Evolutionary conservation across 176 grass and related monocot species (phyloP), one percentile per base, ranked within the genome.

Genomic region (Aechmea fasciata): DNA sequence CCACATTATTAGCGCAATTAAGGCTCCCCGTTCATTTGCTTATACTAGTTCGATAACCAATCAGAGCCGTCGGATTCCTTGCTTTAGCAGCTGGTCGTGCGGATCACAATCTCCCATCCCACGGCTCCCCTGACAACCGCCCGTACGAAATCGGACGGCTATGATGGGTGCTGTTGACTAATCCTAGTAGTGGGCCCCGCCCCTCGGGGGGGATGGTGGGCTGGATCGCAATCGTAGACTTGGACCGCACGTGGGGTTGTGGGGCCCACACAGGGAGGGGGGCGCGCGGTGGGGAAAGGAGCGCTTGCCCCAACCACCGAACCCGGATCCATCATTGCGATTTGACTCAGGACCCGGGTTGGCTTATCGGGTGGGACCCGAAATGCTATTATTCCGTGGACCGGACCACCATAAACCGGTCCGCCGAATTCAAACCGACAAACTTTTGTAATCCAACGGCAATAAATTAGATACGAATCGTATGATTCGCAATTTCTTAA

Each of bases 251-350:
- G 55, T 61, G 55, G 15, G 55, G 55, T 9, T 61, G 55, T 0
- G 14, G 55, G 55, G n/a, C 15, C 55, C 55, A 2, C 0, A 0
- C 9, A 61, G 15, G 15, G 20, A 0, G 22, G 22, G n/a, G n/a
- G n/a, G n/a, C n/a, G 33, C 33, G 33, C 33, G 7, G 33, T 41
- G 33, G 0, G 33, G 0, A 41, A 7, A 41, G 3, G 33, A 26
- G 33, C 5, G 33, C 33, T 41, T 5, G 33, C 33, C 55, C 55
- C 15, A 61, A 67, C 65, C 10, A 49, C 65, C 65, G 13, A 15
- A 67, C 65, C 65, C 65, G 65, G 65, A 67, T 67, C 65, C 41
- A 67, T 67, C 3, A 67, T 67, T 67, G 41, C 29, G 65, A 67
- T 49, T 67, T 67, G 65, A 67, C 65, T 33, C 29, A 14, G 17